Evolutionary conservation across 2,329 filamentous ascomycete species (phyloP), one percentile per base, ranked within the genome.

Genomic region (Colletotrichum sp.): DNA sequence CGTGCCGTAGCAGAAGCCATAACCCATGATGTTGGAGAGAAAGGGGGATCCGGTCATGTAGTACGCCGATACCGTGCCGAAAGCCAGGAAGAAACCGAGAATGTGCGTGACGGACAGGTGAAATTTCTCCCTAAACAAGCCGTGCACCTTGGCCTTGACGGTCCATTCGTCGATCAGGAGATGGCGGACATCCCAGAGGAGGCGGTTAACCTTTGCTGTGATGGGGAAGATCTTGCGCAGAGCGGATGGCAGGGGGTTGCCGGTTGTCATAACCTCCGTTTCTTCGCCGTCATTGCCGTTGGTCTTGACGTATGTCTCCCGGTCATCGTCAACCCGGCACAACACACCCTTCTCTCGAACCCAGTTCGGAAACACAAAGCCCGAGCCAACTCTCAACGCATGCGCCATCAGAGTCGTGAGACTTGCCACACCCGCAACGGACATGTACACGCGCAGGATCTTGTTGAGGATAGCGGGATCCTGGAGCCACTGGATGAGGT

Each of bases 401-500:
- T 98, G 96, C n/a, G 92, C 93, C 62, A 96, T 85, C 28, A 98
- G 89, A 58, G 92, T 93, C 10, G 92, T 89, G 18, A 97, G 89
- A 76, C 95, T 95, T 77, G 94, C 93, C n/a, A 97, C 85, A 0
- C 95, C 95, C 81, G 96, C 92, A 74, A 91, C 84, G 5, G 94
- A 94, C 85, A 98, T 96, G 87, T 98, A 98, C 81, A 90, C 92
- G 52, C 94, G 93, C 27, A 98, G 87, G 52, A 97, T 90, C 84
- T 93, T 94, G 86, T 96, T 98, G 80, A 98, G 86, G 27, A 97
- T 87, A 13, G 92, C 89, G 1, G 96, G 93, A 80, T 98, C 95
- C 78, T 96, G 89, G 71, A 98, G 91, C 90, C 94, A 97, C 83
- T 97, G 95, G 82, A 98, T 95, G 75, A 98, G 88, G 80, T 96